Percentiles rank a stretch among this genome's conserved stretches.
phyloP scores from a whole-genome alignment of 306 rosid genomes.

The Sicyos edulis region DNA sequence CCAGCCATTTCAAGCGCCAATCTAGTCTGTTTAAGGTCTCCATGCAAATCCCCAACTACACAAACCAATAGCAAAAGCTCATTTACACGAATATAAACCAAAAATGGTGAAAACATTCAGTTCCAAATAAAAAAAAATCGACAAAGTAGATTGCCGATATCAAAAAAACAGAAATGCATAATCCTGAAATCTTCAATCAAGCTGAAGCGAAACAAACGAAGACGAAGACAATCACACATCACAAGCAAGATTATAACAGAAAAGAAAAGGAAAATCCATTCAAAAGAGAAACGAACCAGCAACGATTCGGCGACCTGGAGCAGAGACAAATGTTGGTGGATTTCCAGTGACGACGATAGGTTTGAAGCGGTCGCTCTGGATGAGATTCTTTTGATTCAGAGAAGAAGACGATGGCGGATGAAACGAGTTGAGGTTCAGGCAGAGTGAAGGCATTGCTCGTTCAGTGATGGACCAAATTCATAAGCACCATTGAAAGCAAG shows the following conservation, averaged over 20 bases:
- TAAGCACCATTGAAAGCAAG: neutral
- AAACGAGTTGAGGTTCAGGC: constrained; percentile 51
- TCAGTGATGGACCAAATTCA: neutral
- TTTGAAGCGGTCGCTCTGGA: constrained; percentile 31
- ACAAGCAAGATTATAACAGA: neutral
- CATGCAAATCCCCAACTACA: constrained; percentile 92
- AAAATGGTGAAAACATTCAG: neutral
- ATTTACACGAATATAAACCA: neutral
- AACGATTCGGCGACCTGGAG: constrained; percentile 85
- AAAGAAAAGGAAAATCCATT: neutral
- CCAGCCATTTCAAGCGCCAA: constrained; percentile 88
- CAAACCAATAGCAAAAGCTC: neutral
- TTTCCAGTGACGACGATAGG: constrained; percentile 75
- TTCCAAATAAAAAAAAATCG: neutral
- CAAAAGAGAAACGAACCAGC: constrained; percentile 54
- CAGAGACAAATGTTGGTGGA: constrained; percentile 87
- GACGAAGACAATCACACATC: neutral
- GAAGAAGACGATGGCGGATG: constrained; percentile 42
- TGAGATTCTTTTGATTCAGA: constrained; percentile 29
- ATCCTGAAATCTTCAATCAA: neutral
- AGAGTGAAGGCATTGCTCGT: constrained; percentile 55
- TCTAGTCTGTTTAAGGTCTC: constrained; percentile 78
- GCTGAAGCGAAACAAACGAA: neutral
- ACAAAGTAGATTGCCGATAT: neutral
- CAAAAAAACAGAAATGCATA: neutral